phyloP scores from a whole-genome alignment of 805 yeast species.

The Brettanomyces naardenensis region DNA sequence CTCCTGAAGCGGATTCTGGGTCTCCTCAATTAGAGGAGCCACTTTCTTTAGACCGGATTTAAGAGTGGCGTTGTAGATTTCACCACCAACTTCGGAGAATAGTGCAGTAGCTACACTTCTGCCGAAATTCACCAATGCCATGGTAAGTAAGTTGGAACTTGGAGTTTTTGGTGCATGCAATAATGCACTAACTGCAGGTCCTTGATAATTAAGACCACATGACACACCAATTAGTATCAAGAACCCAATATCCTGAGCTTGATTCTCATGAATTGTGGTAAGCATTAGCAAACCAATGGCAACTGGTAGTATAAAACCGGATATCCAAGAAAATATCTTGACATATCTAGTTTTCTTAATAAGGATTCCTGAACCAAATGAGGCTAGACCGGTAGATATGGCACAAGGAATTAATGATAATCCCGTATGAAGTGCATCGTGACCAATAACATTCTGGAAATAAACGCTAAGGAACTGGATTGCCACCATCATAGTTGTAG shows the following conservation, averaged over 20 bases:
- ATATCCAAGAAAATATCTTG: neutral
- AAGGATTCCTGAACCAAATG: constrained; percentile 5
- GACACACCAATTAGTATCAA: constrained; percentile 4
- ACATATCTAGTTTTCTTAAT: constrained; percentile 1
- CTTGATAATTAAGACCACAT: constrained; percentile 3
- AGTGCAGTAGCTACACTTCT: constrained; percentile 21
- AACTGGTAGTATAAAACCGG: neutral
- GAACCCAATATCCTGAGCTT: constrained; percentile 2
- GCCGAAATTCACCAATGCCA: constrained; percentile 3
- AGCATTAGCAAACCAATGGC: constrained; percentile 3
- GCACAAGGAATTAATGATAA: constrained; percentile 9
- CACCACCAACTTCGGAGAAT: constrained; percentile 4
- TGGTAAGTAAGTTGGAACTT: constrained; percentile 3
- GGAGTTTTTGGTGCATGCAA: constrained; percentile 5
- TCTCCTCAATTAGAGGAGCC: neutral
- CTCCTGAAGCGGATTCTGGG: neutral
- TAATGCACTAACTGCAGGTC: constrained; percentile 2
- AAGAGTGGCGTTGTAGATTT: constrained; percentile 4
- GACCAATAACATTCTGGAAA: neutral
- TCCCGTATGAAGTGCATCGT: constrained; percentile 2
- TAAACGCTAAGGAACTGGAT: constrained; percentile 2
- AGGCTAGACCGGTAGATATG: neutral
- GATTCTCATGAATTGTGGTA: neutral
- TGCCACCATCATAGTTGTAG: neutral
- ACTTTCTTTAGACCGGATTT: neutral